Evolutionary conservation across 345 rosid species (phyloP).

Genomic region (Punica granatum): DNA sequence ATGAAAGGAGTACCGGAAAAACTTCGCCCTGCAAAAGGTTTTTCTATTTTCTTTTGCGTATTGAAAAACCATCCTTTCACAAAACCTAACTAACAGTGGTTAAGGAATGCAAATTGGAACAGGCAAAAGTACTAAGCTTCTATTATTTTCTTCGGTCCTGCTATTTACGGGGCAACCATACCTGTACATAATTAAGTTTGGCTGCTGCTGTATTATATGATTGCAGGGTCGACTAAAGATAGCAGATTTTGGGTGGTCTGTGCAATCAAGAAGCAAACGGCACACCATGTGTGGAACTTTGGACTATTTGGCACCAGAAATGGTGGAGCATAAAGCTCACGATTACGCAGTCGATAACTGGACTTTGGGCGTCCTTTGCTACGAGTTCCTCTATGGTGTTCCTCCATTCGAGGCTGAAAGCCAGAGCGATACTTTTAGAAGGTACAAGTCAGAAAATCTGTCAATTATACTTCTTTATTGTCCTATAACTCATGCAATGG

Average conservation of each 20-base stretch:
- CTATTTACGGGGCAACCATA: neutral
- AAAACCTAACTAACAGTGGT: too few species aligned
- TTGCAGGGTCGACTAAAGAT: conserved; percentile 81
- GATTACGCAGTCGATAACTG: conserved; percentile 94
- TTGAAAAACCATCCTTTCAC: too few species aligned
- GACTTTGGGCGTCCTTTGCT: conserved; percentile 89
- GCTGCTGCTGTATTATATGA: neutral
- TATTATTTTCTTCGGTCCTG: neutral
- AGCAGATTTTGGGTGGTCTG: conserved; percentile 97
- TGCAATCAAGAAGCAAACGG: conserved; percentile 88
- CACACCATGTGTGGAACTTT: conserved; percentile 95
- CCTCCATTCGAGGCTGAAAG: conserved; percentile 94
- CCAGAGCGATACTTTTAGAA: conserved; percentile 70
- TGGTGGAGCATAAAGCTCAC: conserved; percentile 87
- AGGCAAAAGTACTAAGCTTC: neutral
- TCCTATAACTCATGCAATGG: neutral
- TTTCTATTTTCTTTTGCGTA: too few species aligned
- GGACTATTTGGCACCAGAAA: conserved; percentile 94
- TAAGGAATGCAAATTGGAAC: neutral
- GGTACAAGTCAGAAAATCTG: conserved; percentile 23
- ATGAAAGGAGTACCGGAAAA: neutral
- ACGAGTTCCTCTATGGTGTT: conserved; percentile 84
- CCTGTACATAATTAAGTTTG: neutral
- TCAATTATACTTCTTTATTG: neutral
- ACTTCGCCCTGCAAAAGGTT: neutral